Evolutionary conservation across 148 eudicot genomes (phyloP).

Genomic region (Mesembryanthemum crystallinum): DNA sequence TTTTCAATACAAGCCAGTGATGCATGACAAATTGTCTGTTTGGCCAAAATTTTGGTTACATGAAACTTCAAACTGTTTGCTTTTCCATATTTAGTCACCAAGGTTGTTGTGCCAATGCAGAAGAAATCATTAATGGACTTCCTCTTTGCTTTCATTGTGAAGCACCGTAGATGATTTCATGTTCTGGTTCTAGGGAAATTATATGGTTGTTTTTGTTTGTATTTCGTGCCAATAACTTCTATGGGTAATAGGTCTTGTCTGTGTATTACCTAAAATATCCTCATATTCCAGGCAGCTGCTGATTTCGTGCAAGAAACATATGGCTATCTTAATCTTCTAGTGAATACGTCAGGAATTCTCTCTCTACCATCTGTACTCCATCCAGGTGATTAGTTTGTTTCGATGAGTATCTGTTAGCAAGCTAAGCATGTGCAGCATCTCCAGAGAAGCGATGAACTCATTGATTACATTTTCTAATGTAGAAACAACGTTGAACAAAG

Average conservation of each 20-base stretch:
- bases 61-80: not conserved
- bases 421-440: not conserved
- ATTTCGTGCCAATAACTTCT: not conserved
- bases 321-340: slow-evolving; percentile 71
- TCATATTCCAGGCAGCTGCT: slow-evolving; percentile 57
- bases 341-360: slow-evolving; percentile 87
- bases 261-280: not conserved
- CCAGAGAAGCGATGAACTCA: not conserved
- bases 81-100: not conserved
- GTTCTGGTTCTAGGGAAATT: not conserved
- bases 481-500: slow-evolving; percentile 85
- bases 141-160: not conserved
- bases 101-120: not conserved
- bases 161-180: not conserved
- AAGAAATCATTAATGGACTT: not conserved
- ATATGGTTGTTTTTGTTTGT: not conserved
- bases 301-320: slow-evolving; percentile 54
- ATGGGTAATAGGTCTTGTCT: not conserved
- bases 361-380: slow-evolving; percentile 72
- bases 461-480: slow-evolving; percentile 30
- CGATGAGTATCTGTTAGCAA: not conserved
- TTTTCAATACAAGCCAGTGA: not conserved
- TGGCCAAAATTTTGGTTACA: not conserved
- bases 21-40: not conserved
- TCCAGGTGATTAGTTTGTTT: slow-evolving; percentile 56